Base-by-base conservation (phyloP, 2,329 filamentous ascomycete genomes). In the Ophiostoma sp. region DNA sequence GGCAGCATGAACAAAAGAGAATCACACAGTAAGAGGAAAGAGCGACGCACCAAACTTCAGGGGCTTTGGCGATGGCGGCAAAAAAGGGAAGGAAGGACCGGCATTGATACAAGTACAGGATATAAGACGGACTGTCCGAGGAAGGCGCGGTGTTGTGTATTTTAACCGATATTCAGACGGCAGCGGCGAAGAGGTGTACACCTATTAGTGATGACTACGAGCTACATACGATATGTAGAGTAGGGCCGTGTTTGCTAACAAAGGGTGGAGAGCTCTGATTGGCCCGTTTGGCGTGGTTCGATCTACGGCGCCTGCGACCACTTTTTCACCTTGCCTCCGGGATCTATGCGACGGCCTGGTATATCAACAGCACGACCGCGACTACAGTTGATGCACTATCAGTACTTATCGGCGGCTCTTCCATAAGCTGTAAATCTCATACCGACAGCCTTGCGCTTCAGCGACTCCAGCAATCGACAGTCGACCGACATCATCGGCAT, bases 271-370 rank as follows among this genome's bases (percentile, higher is more conserved):
- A 4, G 18, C 12, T 60, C 27, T 60, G 55, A 60, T 60, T 60
- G 55, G 55, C 38, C 55, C 12, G 55, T 60, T 60, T 38, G 36
- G 55, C 55, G 55, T 60, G 55, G 55, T 60, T 38, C 55, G 55
- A 60, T 60, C 55, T 60, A 60, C 27, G 27, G 27, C 27, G 27
- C 18, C 49, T 55, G n/a, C 49, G 27, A 38, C 55, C 27, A 60
- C 55, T 60, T 60, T 60, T 60, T 60, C 41, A 64, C 40, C 40
- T 44, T 27, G 60, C 58, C 14, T 36, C 49, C 11, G 49, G 12
- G 14, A 38, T 60, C 55, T 60, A 40, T 60, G 40, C 14, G 11
- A 60, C 18, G 52, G 9, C 52, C 27, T 27, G 27, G 27, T 5
- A 40, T 11, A 38, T 40, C 55, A 12, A 60, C 55, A 38, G 36